These are phyloP conservation scores for Excoecaria agallocha DNA, from an alignment of 345 rosid species.

Conservation along the genomic window DNA sequence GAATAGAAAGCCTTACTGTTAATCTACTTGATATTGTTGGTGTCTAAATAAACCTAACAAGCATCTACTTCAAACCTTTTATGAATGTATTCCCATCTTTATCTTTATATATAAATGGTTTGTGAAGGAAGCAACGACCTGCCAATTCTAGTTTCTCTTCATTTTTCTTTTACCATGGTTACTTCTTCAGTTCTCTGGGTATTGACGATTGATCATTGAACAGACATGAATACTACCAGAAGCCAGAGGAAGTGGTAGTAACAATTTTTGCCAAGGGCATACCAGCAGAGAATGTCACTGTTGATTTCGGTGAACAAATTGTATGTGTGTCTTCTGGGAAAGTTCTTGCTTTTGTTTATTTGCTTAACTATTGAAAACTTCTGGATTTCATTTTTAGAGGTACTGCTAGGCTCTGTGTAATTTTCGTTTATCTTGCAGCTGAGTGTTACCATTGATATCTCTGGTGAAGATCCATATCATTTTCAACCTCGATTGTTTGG, in stretches of 20 bases:
- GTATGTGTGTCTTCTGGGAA: conserved; percentile 34
- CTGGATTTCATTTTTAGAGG: neutral
- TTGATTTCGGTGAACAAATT: conserved; percentile 84
- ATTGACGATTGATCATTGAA: conserved; percentile 1
- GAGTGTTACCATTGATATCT: conserved; percentile 60
- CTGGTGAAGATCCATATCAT: conserved; percentile 66
- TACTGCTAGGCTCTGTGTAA: too few relatives aligned
- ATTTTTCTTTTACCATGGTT: neutral
- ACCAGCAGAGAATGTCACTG: conserved; percentile 44
- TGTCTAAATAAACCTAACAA: neutral
- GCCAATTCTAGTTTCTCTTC: neutral
- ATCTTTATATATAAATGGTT: neutral
- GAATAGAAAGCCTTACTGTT: too few relatives aligned
- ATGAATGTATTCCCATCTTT: neutral
- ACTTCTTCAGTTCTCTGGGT: neutral
- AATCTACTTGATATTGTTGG: neutral
- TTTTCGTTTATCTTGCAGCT: conserved; percentile 38
- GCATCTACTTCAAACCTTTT: neutral
- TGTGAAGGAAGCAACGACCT: neutral
- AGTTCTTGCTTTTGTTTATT: neutral
- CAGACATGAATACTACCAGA: conserved; percentile 89
- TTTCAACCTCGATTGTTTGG: conserved; percentile 85
- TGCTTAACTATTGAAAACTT: neutral
- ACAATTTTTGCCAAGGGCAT: conserved; percentile 86
- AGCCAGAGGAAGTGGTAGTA: conserved; percentile 81